Evolutionary conservation across 139 green algal genomes (phyloP).

Genomic region (Asterochloris erici): DNA sequence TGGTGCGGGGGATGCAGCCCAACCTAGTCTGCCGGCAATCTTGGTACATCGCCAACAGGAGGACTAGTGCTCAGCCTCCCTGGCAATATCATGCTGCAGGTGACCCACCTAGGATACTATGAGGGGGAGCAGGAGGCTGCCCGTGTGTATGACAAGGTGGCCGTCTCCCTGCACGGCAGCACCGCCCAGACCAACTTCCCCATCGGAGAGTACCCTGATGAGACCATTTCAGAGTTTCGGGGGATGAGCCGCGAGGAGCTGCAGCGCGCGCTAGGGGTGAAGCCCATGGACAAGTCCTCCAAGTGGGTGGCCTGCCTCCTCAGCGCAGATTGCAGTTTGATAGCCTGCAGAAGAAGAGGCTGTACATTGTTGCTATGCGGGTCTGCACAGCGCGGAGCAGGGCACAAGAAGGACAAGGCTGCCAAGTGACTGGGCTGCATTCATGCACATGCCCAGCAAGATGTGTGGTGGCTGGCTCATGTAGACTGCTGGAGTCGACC

Average conservation of each 20-base stretch:
- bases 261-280: constrained; percentile 70
- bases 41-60: neutral
- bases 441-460: too few species aligned
- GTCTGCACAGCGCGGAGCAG: too few species aligned
- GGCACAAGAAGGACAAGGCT: too few species aligned
- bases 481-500: too few species aligned
- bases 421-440: too few species aligned
- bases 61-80: neutral
- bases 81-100: neutral
- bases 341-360: too few species aligned
- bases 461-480: too few species aligned
- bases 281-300: constrained; percentile 73
- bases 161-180: constrained; percentile 54
- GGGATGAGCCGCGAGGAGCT: constrained; percentile 61
- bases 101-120: constrained; percentile 73
- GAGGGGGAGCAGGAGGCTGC: constrained; percentile 68
- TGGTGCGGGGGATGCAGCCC: too few species aligned
- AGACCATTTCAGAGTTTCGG: constrained; percentile 25
- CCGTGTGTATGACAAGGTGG: constrained; percentile 65
- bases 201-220: constrained; percentile 34
- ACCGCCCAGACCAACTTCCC: constrained; percentile 68
- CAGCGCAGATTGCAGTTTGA: too few species aligned
- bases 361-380: too few species aligned
- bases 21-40: too few species aligned
- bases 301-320: constrained; percentile 8